Evolutionary conservation across 2,329 filamentous ascomycete species (phyloP), one percentile per base, ranked within the genome.

Genomic region (Pyricularia pennisetigena): DNA sequence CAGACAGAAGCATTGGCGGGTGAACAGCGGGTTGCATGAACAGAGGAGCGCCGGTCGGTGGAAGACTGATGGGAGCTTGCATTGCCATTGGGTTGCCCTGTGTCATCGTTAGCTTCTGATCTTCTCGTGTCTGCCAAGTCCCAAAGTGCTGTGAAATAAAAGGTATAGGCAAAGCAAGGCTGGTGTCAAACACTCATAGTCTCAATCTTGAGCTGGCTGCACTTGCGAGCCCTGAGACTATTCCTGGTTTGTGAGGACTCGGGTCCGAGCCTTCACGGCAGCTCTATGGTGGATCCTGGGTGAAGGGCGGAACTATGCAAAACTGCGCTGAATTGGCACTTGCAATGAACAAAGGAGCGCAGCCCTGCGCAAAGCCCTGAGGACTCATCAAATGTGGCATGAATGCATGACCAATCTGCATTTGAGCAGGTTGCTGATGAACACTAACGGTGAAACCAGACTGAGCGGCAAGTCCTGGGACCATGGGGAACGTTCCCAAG

Each of bases 381-480:
- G 64, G 23, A 49, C 32, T 20, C 64, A 66, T 66, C 14, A 54
- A 28, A 16, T 23, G 32, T 4, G 64, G 64, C 35, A 49, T 32
- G 35, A 66, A 54, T 12, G 57, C 24, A 12, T 35, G 64, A 14
- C 64, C 64, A 35, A 66, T 57, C 49, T 41, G 32, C 64, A 66
- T 49, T 12, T 66, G 64, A 20, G 64, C 64, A 49, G 35, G 64
- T 9, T 41, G 64, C 16, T 41, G 35, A 26, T 54, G 32, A 23
- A 66, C 64, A 67, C 66, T 67, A 61, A 71, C 68, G 59, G 68
- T 28, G 29, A 67, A 57, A n/a, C 65, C 64, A 69, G 29, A 63
- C 35, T 54, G 30, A 24, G 68, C 69, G 77, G 75, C 74, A 72
- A 79, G 24, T 61, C 57, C 57, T 14, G 57, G 57, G n/a, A 61